Percentiles rank a stretch among this genome's conserved stretches.
Conservation (phyloP, 148 eudicot genomes). For the Oxyria digyna region DNA sequence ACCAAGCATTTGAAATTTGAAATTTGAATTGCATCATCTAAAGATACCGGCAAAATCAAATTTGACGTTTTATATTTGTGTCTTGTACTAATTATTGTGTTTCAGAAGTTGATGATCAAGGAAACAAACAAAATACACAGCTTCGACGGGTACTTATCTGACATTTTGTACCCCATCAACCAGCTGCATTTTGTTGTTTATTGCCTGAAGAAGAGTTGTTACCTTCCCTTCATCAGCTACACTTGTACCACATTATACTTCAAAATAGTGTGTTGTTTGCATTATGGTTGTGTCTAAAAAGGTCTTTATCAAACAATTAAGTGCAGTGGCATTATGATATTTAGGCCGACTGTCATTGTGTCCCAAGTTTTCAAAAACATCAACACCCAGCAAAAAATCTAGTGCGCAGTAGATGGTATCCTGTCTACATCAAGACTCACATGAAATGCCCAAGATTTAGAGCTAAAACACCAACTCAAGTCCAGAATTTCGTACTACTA, state of each 20-base stretch:
- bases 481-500: not conserved
- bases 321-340: not conserved
- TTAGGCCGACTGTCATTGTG: not conserved
- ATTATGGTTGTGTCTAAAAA: not conserved
- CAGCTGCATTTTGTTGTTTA: conserved; percentile 7
- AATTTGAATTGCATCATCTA: not conserved
- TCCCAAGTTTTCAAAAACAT: not conserved
- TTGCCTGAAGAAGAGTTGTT: not conserved
- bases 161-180: conserved; percentile 7
- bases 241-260: not conserved
- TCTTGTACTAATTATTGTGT: conserved; percentile 8
- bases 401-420: not conserved
- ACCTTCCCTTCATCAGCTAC: not conserved
- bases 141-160: conserved; percentile 7
- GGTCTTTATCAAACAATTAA: not conserved
- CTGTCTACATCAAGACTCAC: not conserved
- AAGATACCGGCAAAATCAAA: not conserved
- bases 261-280: not conserved
- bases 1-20: not conserved
- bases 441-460: no score
- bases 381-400: not conserved
- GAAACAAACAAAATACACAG: conserved; percentile 3
- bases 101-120: not conserved
- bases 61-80: conserved; percentile 5
- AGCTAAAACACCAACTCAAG: not conserved